phyloP scores from a whole-genome alignment of 768 basidiomycete species.

The Tremella yokohamensis region DNA sequence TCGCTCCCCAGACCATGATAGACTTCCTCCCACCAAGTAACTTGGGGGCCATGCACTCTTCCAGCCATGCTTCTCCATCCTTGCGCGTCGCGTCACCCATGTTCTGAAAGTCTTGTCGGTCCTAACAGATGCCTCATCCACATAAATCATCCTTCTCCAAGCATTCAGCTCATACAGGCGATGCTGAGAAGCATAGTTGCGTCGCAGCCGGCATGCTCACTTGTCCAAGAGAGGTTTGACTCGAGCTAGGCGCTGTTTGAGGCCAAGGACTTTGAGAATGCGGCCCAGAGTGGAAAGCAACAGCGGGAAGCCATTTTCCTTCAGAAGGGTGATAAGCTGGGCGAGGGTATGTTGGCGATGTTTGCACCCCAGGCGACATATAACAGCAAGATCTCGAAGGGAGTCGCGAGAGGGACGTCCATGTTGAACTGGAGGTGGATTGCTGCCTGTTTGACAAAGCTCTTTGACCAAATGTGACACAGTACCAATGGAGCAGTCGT shows the following conservation, averaged over 20 bases:
- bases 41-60: slow-evolving; percentile 13
- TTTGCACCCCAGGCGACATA: neutral
- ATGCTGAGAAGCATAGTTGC: slow-evolving; percentile 2
- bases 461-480: slow-evolving; percentile 4
- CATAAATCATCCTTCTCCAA: slow-evolving; percentile 14
- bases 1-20: neutral
- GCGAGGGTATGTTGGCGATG: neutral
- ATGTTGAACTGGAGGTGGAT: neutral
- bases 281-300: slow-evolving; percentile 6
- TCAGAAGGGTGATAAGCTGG: slow-evolving; percentile 2
- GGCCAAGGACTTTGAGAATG: slow-evolving; percentile 3
- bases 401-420: slow-evolving; percentile 3
- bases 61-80: slow-evolving; percentile 8
- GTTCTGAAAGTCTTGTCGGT: slow-evolving; percentile 4
- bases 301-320: neutral
- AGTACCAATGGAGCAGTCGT: slow-evolving; percentile 11
- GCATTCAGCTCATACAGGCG: slow-evolving; percentile 1
- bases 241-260: slow-evolving; percentile 7
- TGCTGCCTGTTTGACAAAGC: neutral
- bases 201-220: neutral
- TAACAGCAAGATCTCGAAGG: neutral
- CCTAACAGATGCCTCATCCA: slow-evolving; percentile 12
- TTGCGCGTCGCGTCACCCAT: slow-evolving; percentile 6
- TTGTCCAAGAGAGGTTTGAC: slow-evolving; percentile 5
- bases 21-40: neutral